Conservation (phyloP, 1,284 basidiomycete species). For the Pascua sp. region DNA sequence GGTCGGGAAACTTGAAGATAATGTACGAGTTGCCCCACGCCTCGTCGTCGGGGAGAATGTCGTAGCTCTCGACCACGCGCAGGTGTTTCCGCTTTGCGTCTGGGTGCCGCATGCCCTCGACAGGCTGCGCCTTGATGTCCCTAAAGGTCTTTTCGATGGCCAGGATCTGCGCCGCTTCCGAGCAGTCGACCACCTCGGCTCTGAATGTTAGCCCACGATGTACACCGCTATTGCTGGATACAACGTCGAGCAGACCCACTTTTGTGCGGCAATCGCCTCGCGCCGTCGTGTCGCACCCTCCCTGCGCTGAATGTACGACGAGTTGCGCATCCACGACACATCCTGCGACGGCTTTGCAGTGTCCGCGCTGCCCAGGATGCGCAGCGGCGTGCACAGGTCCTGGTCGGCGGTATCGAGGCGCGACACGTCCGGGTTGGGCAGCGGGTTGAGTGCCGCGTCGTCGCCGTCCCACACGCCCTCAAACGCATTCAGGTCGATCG, state of each 20-base stretch:
- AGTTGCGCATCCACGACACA: slow-evolving; percentile 84
- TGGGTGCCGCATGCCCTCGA: slow-evolving; percentile 61
- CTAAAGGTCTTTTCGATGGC: slow-evolving; percentile 79
- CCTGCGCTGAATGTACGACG: slow-evolving; percentile 71
- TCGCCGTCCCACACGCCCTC: slow-evolving; percentile 78
- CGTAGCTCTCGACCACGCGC: slow-evolving; percentile 73
- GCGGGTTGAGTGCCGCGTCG: slow-evolving; percentile 65
- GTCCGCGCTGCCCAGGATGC: slow-evolving; percentile 6
- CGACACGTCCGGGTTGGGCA: slow-evolving; percentile 58
- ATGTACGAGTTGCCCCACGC: slow-evolving; percentile 89
- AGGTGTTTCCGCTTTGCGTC: slow-evolving; percentile 68
- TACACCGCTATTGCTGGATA: too few relatives aligned
- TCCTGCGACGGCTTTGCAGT: slow-evolving; percentile 44
- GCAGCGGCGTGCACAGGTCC: slow-evolving; percentile 33
- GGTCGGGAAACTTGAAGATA: slow-evolving; percentile 79
- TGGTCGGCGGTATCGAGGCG: slow-evolving; percentile 33
- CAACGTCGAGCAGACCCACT: slow-evolving; percentile 22
- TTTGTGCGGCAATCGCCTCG: slow-evolving; percentile 18
- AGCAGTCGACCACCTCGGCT: slow-evolving; percentile 65
- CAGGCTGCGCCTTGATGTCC: slow-evolving; percentile 58
- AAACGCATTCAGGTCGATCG: slow-evolving; percentile 76
- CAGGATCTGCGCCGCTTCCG: slow-evolving; percentile 70
- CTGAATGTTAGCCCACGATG: slow-evolving; percentile 4
- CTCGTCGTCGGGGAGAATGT: slow-evolving; percentile 78
- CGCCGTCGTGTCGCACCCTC: slow-evolving; percentile 24